These are phyloP conservation scores for Chenopodium berlandieri DNA, from an alignment of 148 eudicot species.

Conservation along the genomic window DNA sequence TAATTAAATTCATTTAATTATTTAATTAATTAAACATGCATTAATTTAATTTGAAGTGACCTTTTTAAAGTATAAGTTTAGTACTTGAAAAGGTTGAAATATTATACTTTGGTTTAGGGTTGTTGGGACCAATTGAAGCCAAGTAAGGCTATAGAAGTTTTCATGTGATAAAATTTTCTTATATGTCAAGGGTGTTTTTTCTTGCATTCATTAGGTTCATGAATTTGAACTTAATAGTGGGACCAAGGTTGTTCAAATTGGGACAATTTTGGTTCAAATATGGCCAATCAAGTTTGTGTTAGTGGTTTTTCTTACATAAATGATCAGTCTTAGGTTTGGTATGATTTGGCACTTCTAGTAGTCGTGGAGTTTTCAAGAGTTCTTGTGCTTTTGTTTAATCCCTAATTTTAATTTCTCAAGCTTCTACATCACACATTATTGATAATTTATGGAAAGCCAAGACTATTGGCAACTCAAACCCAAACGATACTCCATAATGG, in stretches of 20 bases:
- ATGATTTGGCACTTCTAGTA: slow-evolving; percentile 22
- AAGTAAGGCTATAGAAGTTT: slow-evolving; percentile 10
- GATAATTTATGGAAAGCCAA: too few species aligned
- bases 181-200: slow-evolving; percentile 15
- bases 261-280: slow-evolving; percentile 24
- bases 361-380: slow-evolving; percentile 18
- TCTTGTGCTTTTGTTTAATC: background rate
- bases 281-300: slow-evolving; percentile 23
- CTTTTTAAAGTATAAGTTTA: slow-evolving; percentile 23
- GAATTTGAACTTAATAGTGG: slow-evolving; percentile 24
- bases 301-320: slow-evolving; percentile 6
- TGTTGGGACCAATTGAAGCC: slow-evolving; percentile 25
- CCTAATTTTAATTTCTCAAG: slow-evolving; percentile 10
- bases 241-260: slow-evolving; percentile 33
- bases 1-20: background rate
- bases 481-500: too few species aligned
- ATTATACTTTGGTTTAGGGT: slow-evolving; percentile 27
- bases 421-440: background rate
- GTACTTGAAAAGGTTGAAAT: slow-evolving; percentile 6
- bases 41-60: slow-evolving; percentile 24
- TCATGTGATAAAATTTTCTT: slow-evolving; percentile 16
- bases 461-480: too few species aligned
- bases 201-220: slow-evolving; percentile 5
- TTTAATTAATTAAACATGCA: background rate
- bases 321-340: slow-evolving; percentile 28